These are phyloP conservation scores for Tolypocladium inflatum DNA, from an alignment of 2,329 filamentous ascomycete genomes.

Conservation along the genomic window DNA sequence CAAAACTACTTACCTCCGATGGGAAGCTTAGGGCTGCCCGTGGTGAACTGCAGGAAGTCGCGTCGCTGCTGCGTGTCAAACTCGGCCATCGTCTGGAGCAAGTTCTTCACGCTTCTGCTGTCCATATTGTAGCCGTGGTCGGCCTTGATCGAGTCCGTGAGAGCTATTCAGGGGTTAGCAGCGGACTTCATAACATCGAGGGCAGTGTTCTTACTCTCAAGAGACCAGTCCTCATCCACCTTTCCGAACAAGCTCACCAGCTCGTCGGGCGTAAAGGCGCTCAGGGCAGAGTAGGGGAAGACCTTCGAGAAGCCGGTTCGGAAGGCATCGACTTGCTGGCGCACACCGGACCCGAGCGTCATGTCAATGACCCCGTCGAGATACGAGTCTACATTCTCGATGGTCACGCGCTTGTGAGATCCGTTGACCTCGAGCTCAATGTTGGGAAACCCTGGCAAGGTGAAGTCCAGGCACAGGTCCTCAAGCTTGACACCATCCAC, in stretches of 20 bases:
- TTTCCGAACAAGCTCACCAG: constrained; percentile 90
- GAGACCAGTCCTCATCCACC: constrained; percentile 91
- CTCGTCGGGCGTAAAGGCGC: constrained; percentile 90
- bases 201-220: constrained; percentile 66
- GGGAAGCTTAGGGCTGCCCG: constrained; percentile 92
- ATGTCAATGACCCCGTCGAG: constrained; percentile 84
- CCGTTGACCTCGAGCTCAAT: constrained; percentile 77
- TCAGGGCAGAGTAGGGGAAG: constrained; percentile 87
- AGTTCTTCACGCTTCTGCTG: constrained; percentile 86
- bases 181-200: not conserved
- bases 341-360: constrained; percentile 83
- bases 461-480: constrained; percentile 88
- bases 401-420: constrained; percentile 64
- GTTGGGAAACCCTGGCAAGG: constrained; percentile 77
- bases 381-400: constrained; percentile 85
- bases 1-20: constrained; percentile 69
- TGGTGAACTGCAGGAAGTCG: constrained; percentile 95
- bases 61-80: constrained; percentile 65
- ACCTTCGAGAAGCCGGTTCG: constrained; percentile 86
- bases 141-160: constrained; percentile 97
- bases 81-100: constrained; percentile 92
- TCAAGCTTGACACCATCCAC: constrained; percentile 74
- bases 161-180: constrained; percentile 42
- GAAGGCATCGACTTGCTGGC: constrained; percentile 85
- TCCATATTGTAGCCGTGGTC: constrained; percentile 99